phyloP scores from a whole-genome alignment of 2,329 filamentous ascomycete genomes.

The Ophiostoma himal-ulmi region DNA sequence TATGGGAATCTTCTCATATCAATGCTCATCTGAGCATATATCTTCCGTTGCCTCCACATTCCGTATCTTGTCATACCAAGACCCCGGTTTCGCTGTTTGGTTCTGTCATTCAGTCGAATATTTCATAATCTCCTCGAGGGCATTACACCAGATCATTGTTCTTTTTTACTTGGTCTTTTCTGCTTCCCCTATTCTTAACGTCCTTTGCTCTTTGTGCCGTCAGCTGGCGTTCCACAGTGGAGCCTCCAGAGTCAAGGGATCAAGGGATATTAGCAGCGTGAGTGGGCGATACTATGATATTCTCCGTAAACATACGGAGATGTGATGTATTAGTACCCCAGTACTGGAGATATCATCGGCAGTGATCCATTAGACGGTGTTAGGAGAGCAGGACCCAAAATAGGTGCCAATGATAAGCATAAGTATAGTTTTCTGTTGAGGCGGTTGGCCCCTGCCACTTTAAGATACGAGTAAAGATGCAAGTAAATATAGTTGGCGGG shows the following conservation, averaged over 20 bases:
- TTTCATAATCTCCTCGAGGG: neutral
- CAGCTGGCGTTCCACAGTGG: slow-evolving; percentile 5
- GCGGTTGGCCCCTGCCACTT: neutral
- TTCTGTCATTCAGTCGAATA: neutral
- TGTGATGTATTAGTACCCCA: neutral
- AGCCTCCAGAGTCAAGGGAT: neutral
- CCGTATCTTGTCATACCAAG: neutral
- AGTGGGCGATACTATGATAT: too few relatives aligned
- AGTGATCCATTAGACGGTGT: neutral
- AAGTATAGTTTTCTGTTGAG: neutral
- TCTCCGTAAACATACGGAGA: neutral
- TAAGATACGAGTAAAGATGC: neutral
- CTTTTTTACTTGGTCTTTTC: neutral
- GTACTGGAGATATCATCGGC: neutral
- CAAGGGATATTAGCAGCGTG: neutral
- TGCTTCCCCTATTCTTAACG: neutral
- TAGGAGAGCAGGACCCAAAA: neutral
- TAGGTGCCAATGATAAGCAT: neutral
- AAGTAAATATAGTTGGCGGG: neutral
- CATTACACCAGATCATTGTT: neutral
- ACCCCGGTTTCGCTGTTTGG: neutral
- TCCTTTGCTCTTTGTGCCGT: neutral
- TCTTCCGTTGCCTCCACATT: neutral
- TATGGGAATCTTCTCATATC: neutral
- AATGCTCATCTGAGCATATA: neutral